phyloP scores from a whole-genome alignment of 2,329 filamentous ascomycete species.

The Penicillium sp. region DNA sequence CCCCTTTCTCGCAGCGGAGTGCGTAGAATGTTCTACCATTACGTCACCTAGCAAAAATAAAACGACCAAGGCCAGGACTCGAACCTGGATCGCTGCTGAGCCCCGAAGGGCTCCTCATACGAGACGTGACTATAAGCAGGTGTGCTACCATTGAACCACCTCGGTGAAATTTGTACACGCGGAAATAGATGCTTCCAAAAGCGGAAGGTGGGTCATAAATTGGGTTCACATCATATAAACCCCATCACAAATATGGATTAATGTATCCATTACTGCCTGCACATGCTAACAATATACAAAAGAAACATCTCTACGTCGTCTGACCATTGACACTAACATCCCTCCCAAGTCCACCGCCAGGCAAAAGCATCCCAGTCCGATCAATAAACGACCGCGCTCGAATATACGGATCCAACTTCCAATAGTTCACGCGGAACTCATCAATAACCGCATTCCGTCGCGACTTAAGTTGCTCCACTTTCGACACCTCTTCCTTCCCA shows the following conservation, averaged over 20 bases:
- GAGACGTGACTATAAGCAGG: no score
- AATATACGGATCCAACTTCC: constrained; percentile 81
- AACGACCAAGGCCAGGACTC: no score
- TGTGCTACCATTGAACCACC: no score
- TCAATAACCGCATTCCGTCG: constrained; percentile 62
- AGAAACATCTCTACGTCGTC: background rate
- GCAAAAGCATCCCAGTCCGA: constrained; percentile 67
- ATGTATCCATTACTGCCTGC: background rate
- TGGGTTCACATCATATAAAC: background rate
- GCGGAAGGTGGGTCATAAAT: background rate
- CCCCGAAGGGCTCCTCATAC: no score
- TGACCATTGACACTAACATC: background rate
- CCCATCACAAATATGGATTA: background rate
- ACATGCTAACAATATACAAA: background rate
- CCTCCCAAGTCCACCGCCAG: constrained; percentile 50
- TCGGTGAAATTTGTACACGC: no score
- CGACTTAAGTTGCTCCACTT: constrained; percentile 11
- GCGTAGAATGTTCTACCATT: no score
- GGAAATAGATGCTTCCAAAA: background rate
- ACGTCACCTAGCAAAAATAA: no score
- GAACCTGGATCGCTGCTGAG: no score
- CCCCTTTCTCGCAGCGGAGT: no score
- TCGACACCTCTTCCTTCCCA: constrained; percentile 21
- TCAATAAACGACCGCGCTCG: constrained; percentile 79
- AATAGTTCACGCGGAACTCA: constrained; percentile 71